These are phyloP conservation scores for Pseudogymnoascus sp. DNA, from an alignment of 2,329 filamentous ascomycete genomes.

Conservation along the genomic window DNA sequence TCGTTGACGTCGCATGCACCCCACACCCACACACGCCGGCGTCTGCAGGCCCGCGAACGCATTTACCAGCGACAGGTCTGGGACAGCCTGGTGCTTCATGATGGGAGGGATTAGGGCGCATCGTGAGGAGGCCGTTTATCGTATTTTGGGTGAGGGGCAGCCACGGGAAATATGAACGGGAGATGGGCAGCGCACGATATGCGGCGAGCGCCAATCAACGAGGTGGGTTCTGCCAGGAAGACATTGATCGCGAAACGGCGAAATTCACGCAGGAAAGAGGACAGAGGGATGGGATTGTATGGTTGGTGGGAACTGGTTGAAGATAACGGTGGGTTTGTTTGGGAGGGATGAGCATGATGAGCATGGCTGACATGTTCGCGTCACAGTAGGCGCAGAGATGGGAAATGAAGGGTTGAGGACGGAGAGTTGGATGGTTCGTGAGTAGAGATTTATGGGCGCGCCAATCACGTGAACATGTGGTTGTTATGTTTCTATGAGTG, in stretches of 20 bases:
- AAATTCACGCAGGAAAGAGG: background rate
- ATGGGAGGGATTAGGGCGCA: background rate
- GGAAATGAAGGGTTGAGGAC: background rate
- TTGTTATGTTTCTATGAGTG: too few species aligned
- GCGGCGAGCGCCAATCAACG: background rate
- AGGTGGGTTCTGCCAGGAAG: background rate
- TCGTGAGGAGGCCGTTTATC: background rate
- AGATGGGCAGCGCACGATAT: background rate
- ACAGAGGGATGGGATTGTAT: background rate
- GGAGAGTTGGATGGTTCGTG: background rate
- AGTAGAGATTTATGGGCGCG: background rate
- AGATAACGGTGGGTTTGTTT: background rate
- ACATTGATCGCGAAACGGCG: background rate
- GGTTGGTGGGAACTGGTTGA: background rate
- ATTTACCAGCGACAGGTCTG: conserved; percentile 9
- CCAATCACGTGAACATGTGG: background rate
- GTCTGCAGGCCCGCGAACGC: background rate
- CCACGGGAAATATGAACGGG: background rate
- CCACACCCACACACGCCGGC: background rate
- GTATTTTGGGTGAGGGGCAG: background rate
- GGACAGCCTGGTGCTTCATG: conserved; percentile 8
- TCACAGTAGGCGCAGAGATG: background rate
- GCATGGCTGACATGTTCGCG: background rate
- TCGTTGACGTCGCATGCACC: background rate
- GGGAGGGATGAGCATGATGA: background rate